Percentiles rank a stretch among this genome's conserved stretches.
phyloP scores from a whole-genome alignment of 257 asterid species.

The Ehretia macrophylla region DNA sequence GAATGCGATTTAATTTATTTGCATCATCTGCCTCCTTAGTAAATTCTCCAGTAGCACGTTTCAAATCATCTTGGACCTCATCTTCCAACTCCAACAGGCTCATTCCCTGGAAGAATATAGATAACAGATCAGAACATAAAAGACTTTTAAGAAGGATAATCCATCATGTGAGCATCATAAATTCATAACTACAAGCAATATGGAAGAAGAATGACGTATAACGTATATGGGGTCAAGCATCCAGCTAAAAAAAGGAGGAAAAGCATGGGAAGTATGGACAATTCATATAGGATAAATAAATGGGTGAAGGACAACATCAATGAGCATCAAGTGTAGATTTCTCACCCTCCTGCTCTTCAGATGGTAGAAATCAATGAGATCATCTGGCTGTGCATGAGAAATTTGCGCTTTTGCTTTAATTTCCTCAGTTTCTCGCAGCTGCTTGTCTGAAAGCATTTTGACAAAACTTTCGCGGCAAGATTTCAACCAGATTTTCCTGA shows the following conservation, averaged over 20 bases:
- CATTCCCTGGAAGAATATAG: constrained; percentile 71
- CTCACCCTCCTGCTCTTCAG: constrained; percentile 90
- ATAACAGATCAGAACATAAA: constrained; percentile 10
- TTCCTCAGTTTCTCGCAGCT: constrained; percentile 88
- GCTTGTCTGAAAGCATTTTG: constrained; percentile 90
- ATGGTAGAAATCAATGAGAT: constrained; percentile 91
- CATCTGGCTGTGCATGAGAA: constrained; percentile 85
- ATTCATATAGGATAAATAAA: neutral
- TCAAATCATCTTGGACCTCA: constrained; percentile 86
- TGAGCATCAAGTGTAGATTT: constrained; percentile 13
- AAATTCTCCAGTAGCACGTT: constrained; percentile 95
- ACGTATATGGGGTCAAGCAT: no score
- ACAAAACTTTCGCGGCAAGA: constrained; percentile 92
- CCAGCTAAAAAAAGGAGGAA: no score
- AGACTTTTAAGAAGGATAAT: neutral
- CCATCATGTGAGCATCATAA: neutral
- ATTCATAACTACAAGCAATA: no score
- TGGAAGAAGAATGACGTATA: no score
- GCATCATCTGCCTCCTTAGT: constrained; percentile 79
- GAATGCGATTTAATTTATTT: constrained; percentile 76
- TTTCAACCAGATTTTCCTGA: constrained; percentile 78
- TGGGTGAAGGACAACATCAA: neutral
- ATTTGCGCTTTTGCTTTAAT: constrained; percentile 77
- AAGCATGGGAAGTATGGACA: no score
- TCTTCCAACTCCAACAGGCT: constrained; percentile 94